These are phyloP conservation scores for Polytrichum commune DNA, from an alignment of 225 moss, liverwort and hornwort genomes.

Conservation along the genomic window DNA sequence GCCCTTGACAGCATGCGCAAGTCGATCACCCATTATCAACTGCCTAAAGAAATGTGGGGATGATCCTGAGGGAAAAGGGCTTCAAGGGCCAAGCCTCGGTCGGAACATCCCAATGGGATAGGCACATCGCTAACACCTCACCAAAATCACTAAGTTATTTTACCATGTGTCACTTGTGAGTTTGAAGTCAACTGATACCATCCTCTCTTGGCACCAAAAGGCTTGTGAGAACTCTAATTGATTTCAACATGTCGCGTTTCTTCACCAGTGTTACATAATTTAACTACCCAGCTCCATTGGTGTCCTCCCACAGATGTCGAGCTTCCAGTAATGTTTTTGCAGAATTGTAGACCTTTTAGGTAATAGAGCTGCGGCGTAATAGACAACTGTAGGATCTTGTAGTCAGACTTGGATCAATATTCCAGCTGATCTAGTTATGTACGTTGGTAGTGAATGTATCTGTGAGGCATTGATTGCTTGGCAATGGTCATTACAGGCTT, in stretches of 20 bases:
- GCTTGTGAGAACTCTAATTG: too few species aligned
- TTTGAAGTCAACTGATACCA: too few species aligned
- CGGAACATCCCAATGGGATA: too few species aligned
- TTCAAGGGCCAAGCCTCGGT: background rate
- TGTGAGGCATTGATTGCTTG: background rate
- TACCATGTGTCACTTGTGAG: too few species aligned
- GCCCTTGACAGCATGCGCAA: background rate
- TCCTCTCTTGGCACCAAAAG: too few species aligned
- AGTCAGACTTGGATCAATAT: constrained; percentile 14
- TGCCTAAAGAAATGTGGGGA: constrained; percentile 8
- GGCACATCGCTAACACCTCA: too few species aligned
- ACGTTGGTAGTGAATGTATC: background rate
- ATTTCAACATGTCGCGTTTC: background rate
- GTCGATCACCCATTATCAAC: background rate
- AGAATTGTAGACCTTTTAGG: constrained; percentile 1
- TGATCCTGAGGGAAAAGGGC: background rate
- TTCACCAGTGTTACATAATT: background rate
- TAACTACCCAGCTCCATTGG: background rate
- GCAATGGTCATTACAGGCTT: background rate
- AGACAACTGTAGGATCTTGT: background rate
- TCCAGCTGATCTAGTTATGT: constrained; percentile 13
- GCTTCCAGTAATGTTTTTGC: background rate
- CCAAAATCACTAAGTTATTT: too few species aligned
- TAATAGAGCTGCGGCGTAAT: background rate
- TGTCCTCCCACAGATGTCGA: background rate